Evolutionary conservation across 495 filamentous ascomycete genomes (phyloP).

Genomic region (Penicillium cinerascens): DNA sequence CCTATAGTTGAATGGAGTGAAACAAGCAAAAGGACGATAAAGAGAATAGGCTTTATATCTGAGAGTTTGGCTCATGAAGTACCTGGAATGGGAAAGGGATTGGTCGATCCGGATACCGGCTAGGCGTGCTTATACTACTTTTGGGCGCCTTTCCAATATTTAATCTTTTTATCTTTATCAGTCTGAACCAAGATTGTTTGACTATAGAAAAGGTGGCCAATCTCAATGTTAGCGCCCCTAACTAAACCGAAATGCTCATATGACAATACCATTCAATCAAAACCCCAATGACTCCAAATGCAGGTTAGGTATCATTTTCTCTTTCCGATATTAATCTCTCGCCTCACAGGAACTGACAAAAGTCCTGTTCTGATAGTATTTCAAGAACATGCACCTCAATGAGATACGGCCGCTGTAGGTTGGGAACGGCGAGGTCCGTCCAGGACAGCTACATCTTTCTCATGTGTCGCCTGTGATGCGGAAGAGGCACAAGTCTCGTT

Average conservation of each 20-base stretch:
- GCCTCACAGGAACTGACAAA: background rate
- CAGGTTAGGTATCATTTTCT: background rate
- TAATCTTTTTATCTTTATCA: background rate
- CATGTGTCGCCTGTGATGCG: background rate
- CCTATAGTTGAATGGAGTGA: background rate
- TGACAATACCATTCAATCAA: background rate
- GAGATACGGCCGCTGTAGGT: background rate
- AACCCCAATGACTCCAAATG: background rate
- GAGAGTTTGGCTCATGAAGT: background rate
- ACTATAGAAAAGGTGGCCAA: background rate
- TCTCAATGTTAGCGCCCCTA: background rate
- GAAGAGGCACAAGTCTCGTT: constrained; percentile 13
- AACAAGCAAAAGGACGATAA: background rate
- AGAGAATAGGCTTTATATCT: background rate
- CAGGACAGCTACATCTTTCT: background rate
- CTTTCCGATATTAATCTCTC: background rate
- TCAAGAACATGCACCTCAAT: too few species aligned
- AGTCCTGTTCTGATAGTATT: background rate
- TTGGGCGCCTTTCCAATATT: too few species aligned
- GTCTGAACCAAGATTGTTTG: background rate
- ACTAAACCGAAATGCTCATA: background rate
- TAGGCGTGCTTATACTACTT: background rate
- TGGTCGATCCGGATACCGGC: background rate
- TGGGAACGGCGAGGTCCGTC: constrained; percentile 2
- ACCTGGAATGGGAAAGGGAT: background rate